Percentiles rank a stretch among this genome's conserved stretches.
These are phyloP conservation scores for Calonectria pseudoturangicola DNA, from an alignment of 2,329 filamentous ascomycete genomes.

Conservation along the genomic window DNA sequence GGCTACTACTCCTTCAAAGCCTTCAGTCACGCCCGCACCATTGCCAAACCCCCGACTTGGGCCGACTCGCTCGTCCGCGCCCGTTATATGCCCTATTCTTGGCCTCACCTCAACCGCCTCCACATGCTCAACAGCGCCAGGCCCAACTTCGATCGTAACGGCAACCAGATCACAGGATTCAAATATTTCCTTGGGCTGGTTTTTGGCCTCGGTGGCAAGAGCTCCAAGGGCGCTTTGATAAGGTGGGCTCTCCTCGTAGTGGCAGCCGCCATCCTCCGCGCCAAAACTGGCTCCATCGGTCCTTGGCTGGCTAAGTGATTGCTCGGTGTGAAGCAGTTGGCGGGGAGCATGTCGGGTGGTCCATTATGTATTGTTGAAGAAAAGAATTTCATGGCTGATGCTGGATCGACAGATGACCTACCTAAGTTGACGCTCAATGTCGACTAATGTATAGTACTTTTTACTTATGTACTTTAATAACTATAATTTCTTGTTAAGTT, in stretches of 20 bases:
- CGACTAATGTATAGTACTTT: conserved; percentile 34
- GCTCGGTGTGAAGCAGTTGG: conserved; percentile 27
- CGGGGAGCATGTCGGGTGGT: not conserved
- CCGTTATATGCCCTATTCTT: conserved; percentile 79
- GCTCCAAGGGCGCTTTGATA: conserved; percentile 69
- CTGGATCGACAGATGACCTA: conserved; percentile 31
- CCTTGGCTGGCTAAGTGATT: conserved; percentile 53
- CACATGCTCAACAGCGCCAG: conserved; percentile 64
- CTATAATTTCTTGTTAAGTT: not conserved
- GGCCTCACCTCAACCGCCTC: conserved; percentile 66
- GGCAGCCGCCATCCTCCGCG: conserved; percentile 60
- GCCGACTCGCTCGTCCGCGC: conserved; percentile 74
- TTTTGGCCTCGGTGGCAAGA: conserved; percentile 70
- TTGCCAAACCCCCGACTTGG: conserved; percentile 62
- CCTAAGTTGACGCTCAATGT: not conserved
- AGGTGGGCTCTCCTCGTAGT: conserved; percentile 69
- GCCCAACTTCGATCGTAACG: conserved; percentile 78
- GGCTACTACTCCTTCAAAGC: conserved; percentile 68
- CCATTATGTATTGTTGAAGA: not conserved
- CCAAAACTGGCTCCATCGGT: conserved; percentile 60
- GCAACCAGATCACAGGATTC: conserved; percentile 69
- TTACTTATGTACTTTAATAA: conserved; percentile 19
- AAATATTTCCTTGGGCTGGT: conserved; percentile 73
- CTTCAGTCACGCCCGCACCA: conserved; percentile 63
- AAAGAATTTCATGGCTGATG: conserved; percentile 27